phyloP scores from a whole-genome alignment of 768 basidiomycete genomes.

The Grammothele lineata region DNA sequence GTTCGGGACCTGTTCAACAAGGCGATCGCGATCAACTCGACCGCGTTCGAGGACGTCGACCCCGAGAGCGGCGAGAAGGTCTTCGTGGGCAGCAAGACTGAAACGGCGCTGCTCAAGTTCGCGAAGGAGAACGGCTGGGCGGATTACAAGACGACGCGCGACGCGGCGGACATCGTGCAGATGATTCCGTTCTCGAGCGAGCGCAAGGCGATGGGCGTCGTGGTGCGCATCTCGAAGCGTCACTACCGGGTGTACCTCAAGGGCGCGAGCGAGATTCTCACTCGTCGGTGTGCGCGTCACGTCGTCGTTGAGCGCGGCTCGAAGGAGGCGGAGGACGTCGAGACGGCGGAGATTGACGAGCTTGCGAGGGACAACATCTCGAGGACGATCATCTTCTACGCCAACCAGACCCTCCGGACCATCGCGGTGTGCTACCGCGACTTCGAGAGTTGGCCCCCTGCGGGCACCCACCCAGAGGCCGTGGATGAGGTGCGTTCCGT shows the following conservation, averaged over 20 bases:
- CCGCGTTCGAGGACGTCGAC: slow-evolving; percentile 85
- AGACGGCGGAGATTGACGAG: slow-evolving; percentile 58
- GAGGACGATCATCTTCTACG: slow-evolving; percentile 95
- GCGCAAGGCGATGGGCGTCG: slow-evolving; percentile 92
- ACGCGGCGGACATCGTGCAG: slow-evolving; percentile 60
- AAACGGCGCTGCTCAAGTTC: slow-evolving; percentile 85
- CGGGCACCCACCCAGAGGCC: slow-evolving; percentile 33
- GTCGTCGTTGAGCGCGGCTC: slow-evolving; percentile 57
- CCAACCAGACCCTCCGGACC: slow-evolving; percentile 92
- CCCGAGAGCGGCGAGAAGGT: slow-evolving; percentile 50
- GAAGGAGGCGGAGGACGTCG: slow-evolving; percentile 34
- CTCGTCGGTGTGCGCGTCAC: slow-evolving; percentile 68
- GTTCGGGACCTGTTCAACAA: slow-evolving; percentile 72
- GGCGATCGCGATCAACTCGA: slow-evolving; percentile 88
- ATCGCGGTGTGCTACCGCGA: slow-evolving; percentile 94
- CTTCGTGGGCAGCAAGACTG: slow-evolving; percentile 94
- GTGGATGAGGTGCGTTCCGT: slow-evolving; percentile 49
- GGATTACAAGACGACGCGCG: slow-evolving; percentile 64
- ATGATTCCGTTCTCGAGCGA: slow-evolving; percentile 94
- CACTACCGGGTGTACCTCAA: slow-evolving; percentile 76
- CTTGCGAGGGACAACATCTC: slow-evolving; percentile 77
- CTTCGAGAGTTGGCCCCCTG: slow-evolving; percentile 81
- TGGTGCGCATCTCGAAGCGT: slow-evolving; percentile 56
- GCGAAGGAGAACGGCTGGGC: slow-evolving; percentile 78
- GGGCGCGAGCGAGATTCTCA: slow-evolving; percentile 92